These are phyloP conservation scores for Colletotrichum higginsianum DNA, from an alignment of 2,329 filamentous ascomycete genomes.

Conservation along the genomic window DNA sequence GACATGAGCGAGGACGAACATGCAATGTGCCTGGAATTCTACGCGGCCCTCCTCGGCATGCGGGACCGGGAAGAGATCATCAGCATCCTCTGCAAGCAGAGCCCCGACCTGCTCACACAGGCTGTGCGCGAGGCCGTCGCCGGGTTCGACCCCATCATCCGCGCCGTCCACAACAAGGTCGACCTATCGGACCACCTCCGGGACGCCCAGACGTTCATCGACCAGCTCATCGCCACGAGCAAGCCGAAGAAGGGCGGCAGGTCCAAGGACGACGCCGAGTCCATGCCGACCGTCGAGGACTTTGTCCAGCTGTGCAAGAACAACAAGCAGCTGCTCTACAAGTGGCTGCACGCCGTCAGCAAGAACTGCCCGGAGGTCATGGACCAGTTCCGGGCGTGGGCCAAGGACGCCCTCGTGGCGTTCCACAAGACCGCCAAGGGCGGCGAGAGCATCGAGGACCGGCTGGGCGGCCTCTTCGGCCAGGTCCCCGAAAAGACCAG, in stretches of 20 bases:
- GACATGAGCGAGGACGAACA: conserved; percentile 74
- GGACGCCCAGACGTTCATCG: conserved; percentile 77
- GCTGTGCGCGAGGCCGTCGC: conserved; percentile 75
- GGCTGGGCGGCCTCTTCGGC: conserved; percentile 59
- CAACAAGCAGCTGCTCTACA: conserved; percentile 75
- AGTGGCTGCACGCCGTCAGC: conserved; percentile 79
- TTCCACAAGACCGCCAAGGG: conserved; percentile 61
- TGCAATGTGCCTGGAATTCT: conserved; percentile 76
- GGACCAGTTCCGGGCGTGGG: conserved; percentile 73
- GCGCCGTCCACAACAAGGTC: conserved; percentile 78
- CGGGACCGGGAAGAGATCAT: conserved; percentile 82
- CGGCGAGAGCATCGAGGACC: conserved; percentile 52
- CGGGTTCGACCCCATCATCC: conserved; percentile 82
- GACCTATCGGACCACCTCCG: conserved; percentile 79
- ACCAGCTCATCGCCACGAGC: conserved; percentile 76
- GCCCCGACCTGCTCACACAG: conserved; percentile 81
- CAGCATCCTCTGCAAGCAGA: conserved; percentile 75
- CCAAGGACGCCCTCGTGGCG: conserved; percentile 68
- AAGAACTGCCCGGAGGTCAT: conserved; percentile 78
- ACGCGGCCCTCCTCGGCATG: conserved; percentile 78
- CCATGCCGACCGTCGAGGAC: conserved; percentile 75
- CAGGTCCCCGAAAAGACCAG: conserved; percentile 64
- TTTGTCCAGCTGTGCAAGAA: conserved; percentile 77
- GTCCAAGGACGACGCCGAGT: conserved; percentile 51
- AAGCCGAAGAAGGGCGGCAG: conserved; percentile 58